phyloP scores from a whole-genome alignment of 352 stramenopile species.

The Phytophthora rubi region DNA sequence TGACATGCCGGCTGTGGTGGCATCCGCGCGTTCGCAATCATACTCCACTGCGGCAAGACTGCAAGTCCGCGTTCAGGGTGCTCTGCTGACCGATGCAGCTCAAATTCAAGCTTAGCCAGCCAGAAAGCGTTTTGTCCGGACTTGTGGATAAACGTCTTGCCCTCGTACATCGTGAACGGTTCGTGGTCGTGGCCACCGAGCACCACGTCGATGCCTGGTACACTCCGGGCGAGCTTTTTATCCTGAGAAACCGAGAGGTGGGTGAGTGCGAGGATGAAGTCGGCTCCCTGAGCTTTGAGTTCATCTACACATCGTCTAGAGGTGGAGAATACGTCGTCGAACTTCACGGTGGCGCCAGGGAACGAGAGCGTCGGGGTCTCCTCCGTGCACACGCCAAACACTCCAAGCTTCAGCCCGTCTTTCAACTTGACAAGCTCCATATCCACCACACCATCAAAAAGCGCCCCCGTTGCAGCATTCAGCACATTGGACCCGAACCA shows the following conservation, averaged over 20 bases:
- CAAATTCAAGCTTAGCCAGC: constrained; percentile 82
- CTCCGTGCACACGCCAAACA: constrained; percentile 78
- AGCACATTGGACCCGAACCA: constrained; percentile 82
- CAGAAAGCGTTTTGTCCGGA: constrained; percentile 90
- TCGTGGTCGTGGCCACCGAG: constrained; percentile 94
- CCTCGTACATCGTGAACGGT: constrained; percentile 82
- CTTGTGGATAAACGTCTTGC: constrained; percentile 90
- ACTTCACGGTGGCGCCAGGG: constrained; percentile 50
- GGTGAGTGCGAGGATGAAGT: constrained; percentile 88
- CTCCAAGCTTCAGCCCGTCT: constrained; percentile 61
- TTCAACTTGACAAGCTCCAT: constrained; percentile 56
- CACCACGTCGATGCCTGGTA: constrained; percentile 84
- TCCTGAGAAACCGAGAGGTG: constrained; percentile 86
- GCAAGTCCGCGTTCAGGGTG: constrained; percentile 54
- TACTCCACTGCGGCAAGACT: constrained; percentile 79
- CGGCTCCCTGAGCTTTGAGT: constrained; percentile 65
- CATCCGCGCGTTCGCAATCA: constrained; percentile 76
- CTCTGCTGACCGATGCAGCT: constrained; percentile 49
- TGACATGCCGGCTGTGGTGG: constrained; percentile 61
- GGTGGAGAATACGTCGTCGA: constrained; percentile 57
- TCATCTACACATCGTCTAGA: constrained; percentile 63
- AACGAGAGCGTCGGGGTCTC: constrained; percentile 61
- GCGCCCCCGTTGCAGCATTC: constrained; percentile 38
- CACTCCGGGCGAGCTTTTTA: constrained; percentile 60
- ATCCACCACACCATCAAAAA: constrained; percentile 56